Conservation (phyloP, 306 rosid genomes). For the Inga leiocalycina region DNA sequence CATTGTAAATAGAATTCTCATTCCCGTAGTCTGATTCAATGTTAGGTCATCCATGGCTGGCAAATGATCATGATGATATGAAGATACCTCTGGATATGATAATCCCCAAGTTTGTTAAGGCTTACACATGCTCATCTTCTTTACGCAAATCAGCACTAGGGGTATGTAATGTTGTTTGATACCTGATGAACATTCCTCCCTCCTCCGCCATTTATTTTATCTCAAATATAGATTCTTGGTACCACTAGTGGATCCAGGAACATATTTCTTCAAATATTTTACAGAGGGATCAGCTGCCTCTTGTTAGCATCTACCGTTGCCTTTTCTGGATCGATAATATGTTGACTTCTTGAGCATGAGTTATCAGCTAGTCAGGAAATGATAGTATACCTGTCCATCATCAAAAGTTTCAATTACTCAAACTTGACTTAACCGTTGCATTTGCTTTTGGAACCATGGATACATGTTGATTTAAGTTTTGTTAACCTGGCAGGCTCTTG, state of each 20-base stretch:
- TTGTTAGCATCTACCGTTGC: background rate
- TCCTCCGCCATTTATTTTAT: background rate
- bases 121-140: conserved; percentile 71
- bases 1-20: conserved; percentile 9
- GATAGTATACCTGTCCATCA: background rate
- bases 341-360: background rate
- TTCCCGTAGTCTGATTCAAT: conserved; percentile 26
- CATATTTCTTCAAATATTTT: conserved; percentile 14
- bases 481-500: conserved; percentile 52
- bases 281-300: background rate
- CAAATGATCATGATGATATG: conserved; percentile 42
- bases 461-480: background rate
- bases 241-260: background rate
- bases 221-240: conserved; percentile 6
- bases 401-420: background rate
- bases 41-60: conserved; percentile 87
- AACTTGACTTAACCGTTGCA: background rate
- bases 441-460: background rate
- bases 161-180: conserved; percentile 41
- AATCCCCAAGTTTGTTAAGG: conserved; percentile 66
- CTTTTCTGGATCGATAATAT: background rate
- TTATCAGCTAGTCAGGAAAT: background rate
- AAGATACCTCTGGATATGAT: conserved; percentile 75
- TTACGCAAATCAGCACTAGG: conserved; percentile 78
- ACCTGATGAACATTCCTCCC: background rate